These are phyloP conservation scores for Mucor saturninus DNA, from an alignment of 371 early-diverging fungal species.

Conservation along the genomic window DNA sequence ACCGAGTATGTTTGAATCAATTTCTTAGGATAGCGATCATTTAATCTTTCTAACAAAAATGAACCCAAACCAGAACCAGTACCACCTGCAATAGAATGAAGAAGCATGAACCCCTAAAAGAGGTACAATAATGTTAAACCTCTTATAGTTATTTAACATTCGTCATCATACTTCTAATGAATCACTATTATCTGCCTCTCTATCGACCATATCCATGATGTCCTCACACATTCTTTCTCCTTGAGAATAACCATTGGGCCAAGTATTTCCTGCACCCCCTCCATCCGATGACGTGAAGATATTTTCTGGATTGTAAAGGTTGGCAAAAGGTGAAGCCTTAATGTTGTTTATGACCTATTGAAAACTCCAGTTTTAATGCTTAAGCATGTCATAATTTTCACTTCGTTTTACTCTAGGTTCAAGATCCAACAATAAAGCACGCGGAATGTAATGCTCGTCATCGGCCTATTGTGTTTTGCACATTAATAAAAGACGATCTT, in stretches of 20 bases:
- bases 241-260: conserved; percentile 88
- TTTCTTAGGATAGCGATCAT: conserved; percentile 98
- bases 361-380: neutral
- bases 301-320: conserved; percentile 92
- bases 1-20: conserved; percentile 98
- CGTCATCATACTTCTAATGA: conserved; percentile 68
- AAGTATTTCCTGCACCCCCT: conserved; percentile 97
- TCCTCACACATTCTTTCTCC: conserved; percentile 85
- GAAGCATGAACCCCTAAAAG: conserved; percentile 78
- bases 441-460: conserved; percentile 93
- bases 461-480: conserved; percentile 68
- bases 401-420: conserved; percentile 82
- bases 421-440: conserved; percentile 89
- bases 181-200: conserved; percentile 95
- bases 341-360: conserved; percentile 75
- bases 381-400: conserved; percentile 15
- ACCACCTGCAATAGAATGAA: conserved; percentile 96
- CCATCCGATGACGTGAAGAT: conserved; percentile 89
- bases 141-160: neutral
- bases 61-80: conserved; percentile 98
- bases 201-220: conserved; percentile 91
- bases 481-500: neutral
- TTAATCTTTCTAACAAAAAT: conserved; percentile 84
- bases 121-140: neutral
- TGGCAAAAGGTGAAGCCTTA: conserved; percentile 70